These are phyloP conservation scores for Poa annua DNA, from an alignment of 176 grass and related monocot species.

Conservation along the genomic window DNA sequence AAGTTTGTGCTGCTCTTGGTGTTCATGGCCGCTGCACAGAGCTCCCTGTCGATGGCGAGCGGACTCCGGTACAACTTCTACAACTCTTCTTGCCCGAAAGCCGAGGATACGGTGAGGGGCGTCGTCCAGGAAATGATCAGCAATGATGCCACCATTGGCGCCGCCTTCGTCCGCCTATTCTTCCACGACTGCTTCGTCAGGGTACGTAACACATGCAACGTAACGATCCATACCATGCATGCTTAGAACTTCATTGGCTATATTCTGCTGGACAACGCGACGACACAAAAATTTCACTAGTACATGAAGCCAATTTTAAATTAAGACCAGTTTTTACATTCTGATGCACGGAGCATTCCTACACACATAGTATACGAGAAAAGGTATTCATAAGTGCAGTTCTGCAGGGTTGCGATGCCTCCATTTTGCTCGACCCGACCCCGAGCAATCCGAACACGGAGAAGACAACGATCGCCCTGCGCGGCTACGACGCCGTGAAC, in stretches of 20 bases:
- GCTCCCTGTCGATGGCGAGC: background rate
- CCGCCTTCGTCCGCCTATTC: conserved; percentile 55
- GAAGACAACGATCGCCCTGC: conserved; percentile 52
- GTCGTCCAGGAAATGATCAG: conserved; percentile 18
- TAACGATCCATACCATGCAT: too few relatives aligned
- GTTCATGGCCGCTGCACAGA: conserved; percentile 2
- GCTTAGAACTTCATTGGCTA: background rate
- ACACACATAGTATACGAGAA: too few relatives aligned
- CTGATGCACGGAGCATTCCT: too few relatives aligned
- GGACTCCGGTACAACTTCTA: conserved; percentile 37
- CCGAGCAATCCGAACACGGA: conserved; percentile 37
- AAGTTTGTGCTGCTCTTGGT: conserved; percentile 1
- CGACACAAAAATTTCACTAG: too few relatives aligned
- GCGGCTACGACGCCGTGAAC: conserved; percentile 51
- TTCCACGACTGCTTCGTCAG: conserved; percentile 84
- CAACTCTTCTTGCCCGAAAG: conserved; percentile 35
- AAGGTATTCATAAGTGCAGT: too few relatives aligned
- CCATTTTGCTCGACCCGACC: conserved; percentile 47
- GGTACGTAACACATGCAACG: background rate
- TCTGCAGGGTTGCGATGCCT: conserved; percentile 56
- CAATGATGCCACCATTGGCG: conserved; percentile 27
- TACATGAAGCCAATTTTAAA: too few relatives aligned
- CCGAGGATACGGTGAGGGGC: conserved; percentile 49
- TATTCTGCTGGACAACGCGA: too few relatives aligned
- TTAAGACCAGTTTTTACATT: too few relatives aligned